Conservation (phyloP, 163 green algal genomes). For the Coccomyxa subellipsoidea region DNA sequence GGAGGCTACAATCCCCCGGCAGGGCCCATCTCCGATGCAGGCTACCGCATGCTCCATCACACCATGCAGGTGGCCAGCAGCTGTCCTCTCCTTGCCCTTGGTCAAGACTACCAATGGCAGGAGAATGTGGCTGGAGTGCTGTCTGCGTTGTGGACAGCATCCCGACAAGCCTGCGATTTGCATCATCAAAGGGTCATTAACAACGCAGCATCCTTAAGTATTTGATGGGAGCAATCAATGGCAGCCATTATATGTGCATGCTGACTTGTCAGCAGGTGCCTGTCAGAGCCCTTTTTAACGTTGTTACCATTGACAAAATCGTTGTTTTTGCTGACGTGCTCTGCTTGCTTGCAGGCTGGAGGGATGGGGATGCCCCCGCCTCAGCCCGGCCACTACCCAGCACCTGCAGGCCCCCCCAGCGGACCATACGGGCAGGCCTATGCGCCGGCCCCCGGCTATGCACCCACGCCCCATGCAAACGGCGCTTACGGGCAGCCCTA, state of each 20-base stretch:
- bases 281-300: too few relatives aligned
- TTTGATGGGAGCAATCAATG: too few relatives aligned
- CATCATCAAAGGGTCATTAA: too few relatives aligned
- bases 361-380: not conserved
- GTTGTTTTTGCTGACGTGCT: too few relatives aligned
- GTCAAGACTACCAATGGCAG: too few relatives aligned
- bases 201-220: too few relatives aligned
- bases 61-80: constrained; percentile 15
- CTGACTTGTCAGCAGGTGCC: too few relatives aligned
- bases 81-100: not conserved
- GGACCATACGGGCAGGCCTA: not conserved
- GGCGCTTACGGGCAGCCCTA: not conserved
- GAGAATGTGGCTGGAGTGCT: not conserved
- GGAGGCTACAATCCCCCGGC: constrained; percentile 15
- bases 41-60: constrained; percentile 52
- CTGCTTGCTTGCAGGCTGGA: not conserved
- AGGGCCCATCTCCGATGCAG: constrained; percentile 18
- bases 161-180: too few relatives aligned
- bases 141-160: not conserved
- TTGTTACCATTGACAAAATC: too few relatives aligned
- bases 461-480: not conserved
- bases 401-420: too few relatives aligned
- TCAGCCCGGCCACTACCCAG: not conserved
- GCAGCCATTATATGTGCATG: too few relatives aligned
- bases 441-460: not conserved